Conservation (phyloP, 805 yeast genomes). For the Candida succiphila region DNA sequence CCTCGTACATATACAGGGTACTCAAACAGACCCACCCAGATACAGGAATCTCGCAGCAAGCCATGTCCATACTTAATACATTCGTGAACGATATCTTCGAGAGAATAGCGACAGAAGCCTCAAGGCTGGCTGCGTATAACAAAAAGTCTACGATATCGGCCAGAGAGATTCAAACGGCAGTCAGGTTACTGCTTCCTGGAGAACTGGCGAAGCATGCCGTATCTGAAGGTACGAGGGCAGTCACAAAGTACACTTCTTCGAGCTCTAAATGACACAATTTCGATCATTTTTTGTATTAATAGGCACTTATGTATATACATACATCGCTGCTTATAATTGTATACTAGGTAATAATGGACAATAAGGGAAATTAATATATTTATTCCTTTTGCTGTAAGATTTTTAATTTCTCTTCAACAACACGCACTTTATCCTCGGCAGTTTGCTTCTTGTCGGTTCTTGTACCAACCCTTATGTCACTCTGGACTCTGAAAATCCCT, state of each 20-base stretch:
- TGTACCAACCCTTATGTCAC: conserved; percentile 82
- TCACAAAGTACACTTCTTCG: conserved; percentile 85
- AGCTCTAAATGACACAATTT: conserved; percentile 21
- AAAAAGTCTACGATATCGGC: conserved; percentile 96
- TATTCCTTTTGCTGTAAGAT: conserved; percentile 3
- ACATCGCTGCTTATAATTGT: too few relatives aligned
- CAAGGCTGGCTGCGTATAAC: conserved; percentile 97
- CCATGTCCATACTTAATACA: conserved; percentile 98
- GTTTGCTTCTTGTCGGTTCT: conserved; percentile 66
- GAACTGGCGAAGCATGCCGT: conserved; percentile 98
- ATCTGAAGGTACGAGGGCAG: conserved; percentile 98
- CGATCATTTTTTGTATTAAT: background rate
- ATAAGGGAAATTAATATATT: background rate
- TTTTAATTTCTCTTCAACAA: conserved; percentile 45
- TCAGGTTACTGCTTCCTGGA: conserved; percentile 96
- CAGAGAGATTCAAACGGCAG: conserved; percentile 98
- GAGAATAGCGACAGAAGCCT: conserved; percentile 96
- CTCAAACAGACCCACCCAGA: conserved; percentile 99
- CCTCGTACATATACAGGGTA: conserved; percentile 96
- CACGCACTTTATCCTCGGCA: conserved; percentile 62
- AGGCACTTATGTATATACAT: too few relatives aligned
- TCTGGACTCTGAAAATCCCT: conserved; percentile 73
- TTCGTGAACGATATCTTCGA: conserved; percentile 96
- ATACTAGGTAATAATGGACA: conserved; percentile 1
- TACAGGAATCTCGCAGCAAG: conserved; percentile 98